Base-by-base conservation (phyloP, 129 eudicot species). In the Solidago caesia region DNA sequence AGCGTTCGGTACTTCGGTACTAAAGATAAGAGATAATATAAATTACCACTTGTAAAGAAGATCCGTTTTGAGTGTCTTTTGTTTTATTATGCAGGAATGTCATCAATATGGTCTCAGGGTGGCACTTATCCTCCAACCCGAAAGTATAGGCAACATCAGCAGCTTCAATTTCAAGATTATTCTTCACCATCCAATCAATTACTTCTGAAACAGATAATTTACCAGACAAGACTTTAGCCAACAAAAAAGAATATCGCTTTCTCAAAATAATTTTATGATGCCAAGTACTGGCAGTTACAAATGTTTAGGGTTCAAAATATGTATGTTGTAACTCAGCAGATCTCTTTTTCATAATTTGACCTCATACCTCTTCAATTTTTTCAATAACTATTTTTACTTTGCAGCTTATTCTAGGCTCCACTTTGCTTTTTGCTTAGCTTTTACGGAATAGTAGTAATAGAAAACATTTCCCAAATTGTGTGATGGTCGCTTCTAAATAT, bases 141-240 rank as follows among this genome's bases (percentile, higher is more conserved):
- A 88, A 83, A 70, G 88, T 88, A 67, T 78, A 91, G 44, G 74
- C 83, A 42, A 86, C 44, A 81, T 86, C 85, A 84, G 83, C 88
- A 75, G 95, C 97, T 78, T 91, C 89, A 57, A 86, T 81, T 70
- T 83, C 89, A 78, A 79, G 71, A 61, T 81, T 81, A 57, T 69
- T 60, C 76, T 84, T 86, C 75, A 82, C 56, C 95, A 91, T 85
- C 74, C 44, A 69, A 69, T 78, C 83, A 68, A 91, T 72, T 78
- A 84, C 70, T 9, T 82, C 96, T 90, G 93, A 70, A 69, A 78
- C 46, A 77, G 62, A 79, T 8, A 44, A 21, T 41, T 62, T 44
- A 71, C 70, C 63, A 63, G 26, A 48, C 56, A 26, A 42, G n/a
- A 44, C 29, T 44, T 75, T 44, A 71, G 55, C 64, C 43, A 72